These are phyloP conservation scores for Mortierella sp. DNA, from an alignment of 371 early-diverging fungal species.

Conservation along the genomic window DNA sequence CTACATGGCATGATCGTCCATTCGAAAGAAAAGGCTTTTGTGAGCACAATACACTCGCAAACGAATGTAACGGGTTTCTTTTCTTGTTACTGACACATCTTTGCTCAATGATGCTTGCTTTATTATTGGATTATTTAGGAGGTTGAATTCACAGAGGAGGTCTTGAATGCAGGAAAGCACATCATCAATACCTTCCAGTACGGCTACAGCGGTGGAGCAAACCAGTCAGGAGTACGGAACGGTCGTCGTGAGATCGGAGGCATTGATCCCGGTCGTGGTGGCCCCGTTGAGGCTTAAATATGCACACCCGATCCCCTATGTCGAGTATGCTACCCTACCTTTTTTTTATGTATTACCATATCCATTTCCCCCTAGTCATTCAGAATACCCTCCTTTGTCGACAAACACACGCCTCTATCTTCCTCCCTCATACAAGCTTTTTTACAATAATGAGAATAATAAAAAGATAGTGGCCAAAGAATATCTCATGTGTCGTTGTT, in stretches of 20 bases:
- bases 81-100: neutral
- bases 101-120: neutral
- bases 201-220: slow-evolving; percentile 74
- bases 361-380: neutral
- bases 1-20: neutral
- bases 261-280: slow-evolving; percentile 43
- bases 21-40: neutral
- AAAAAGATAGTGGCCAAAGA: neutral
- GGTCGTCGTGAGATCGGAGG: slow-evolving; percentile 71
- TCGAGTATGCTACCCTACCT: no score
- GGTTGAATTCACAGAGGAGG: slow-evolving; percentile 76
- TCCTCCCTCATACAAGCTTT: neutral
- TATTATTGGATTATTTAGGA: slow-evolving; percentile 50
- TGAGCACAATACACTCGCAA: neutral
- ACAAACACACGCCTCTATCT: neutral
- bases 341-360: neutral
- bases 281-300: slow-evolving; percentile 27
- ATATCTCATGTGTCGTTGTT: neutral
- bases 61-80: neutral
- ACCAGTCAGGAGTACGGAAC: slow-evolving; percentile 66
- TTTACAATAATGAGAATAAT: neutral
- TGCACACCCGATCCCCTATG: no score
- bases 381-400: slow-evolving; percentile 13
- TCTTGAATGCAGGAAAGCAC: slow-evolving; percentile 71
- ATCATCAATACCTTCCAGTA: slow-evolving; percentile 71